Percentiles rank a stretch among this genome's conserved stretches.
phyloP scores from a whole-genome alignment of 306 rosid genomes.

The Spatholobus suberectus region DNA sequence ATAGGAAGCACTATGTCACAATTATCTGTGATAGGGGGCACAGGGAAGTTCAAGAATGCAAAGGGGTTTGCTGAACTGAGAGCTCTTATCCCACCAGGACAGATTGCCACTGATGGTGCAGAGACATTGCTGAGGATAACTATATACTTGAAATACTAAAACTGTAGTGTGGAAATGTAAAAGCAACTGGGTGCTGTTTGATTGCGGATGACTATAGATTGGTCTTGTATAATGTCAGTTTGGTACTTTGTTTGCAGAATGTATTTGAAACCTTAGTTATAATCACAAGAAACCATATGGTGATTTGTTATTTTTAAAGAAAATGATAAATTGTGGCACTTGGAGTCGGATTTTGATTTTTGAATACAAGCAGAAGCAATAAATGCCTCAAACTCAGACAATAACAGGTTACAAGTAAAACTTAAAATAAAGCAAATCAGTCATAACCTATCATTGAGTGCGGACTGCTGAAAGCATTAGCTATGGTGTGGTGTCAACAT shows the following conservation, averaged over 20 bases:
- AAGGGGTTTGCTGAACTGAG: conserved; percentile 70
- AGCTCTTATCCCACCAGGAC: conserved; percentile 73
- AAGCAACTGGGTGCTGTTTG: conserved; percentile 22
- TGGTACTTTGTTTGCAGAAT: conserved; percentile 48
- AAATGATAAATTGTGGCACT: not conserved
- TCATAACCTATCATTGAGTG: not conserved
- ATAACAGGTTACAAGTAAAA: not conserved
- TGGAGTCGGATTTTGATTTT: not conserved
- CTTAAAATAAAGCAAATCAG: not conserved
- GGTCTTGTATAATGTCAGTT: conserved; percentile 30
- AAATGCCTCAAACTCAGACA: conserved; percentile 1
- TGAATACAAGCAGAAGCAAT: not conserved
- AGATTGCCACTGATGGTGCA: conserved; percentile 75
- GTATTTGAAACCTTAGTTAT: conserved; percentile 36
- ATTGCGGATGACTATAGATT: conserved; percentile 20
- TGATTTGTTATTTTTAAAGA: not conserved
- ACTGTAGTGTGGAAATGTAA: conserved; percentile 5
- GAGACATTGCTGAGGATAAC: conserved; percentile 81
- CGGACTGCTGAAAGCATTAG: conserved; percentile 8
- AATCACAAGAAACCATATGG: conserved; percentile 31
- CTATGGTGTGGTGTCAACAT: not conserved
- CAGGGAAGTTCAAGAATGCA: conserved; percentile 76
- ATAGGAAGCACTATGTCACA: conserved; percentile 71
- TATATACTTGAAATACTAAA: conserved; percentile 63
- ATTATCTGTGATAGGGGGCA: conserved; percentile 71